Conservation (phyloP, 345 rosid genomes). For the Raphanus sativus region DNA sequence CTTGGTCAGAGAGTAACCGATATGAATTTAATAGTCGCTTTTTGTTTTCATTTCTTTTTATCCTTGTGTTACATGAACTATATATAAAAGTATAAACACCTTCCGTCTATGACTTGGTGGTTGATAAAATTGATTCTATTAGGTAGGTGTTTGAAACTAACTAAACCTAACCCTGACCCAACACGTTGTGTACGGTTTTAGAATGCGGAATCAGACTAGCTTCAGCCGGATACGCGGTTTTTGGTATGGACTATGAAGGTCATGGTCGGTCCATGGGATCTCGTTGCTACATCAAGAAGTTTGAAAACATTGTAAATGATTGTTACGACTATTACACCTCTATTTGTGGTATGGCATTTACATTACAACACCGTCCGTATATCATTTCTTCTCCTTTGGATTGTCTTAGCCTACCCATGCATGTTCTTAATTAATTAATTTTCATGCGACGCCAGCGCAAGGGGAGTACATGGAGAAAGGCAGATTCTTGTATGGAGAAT, state of each 20-base stretch:
- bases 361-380: not conserved
- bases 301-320: constrained; percentile 68
- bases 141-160: not conserved
- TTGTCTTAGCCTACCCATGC: not conserved
- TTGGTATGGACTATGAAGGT: constrained; percentile 93
- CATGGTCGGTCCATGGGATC: constrained; percentile 88
- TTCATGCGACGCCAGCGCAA: constrained; percentile 41
- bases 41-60: not conserved
- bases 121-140: not conserved
- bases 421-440: not conserved
- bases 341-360: constrained; percentile 51
- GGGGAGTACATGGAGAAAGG: constrained; percentile 70
- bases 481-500: constrained; percentile 94
- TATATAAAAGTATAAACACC: not conserved
- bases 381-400: not conserved
- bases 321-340: constrained; percentile 79
- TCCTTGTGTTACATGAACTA: not conserved
- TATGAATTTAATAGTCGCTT: not conserved
- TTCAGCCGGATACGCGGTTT: constrained; percentile 71
- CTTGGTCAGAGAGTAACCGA: not conserved
- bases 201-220: constrained; percentile 90
- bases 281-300: constrained; percentile 96
- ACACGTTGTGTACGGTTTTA: constrained; percentile 23
- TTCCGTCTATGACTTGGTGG: not conserved
- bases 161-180: not conserved